Percentiles rank a stretch among this genome's conserved stretches.
These are phyloP conservation scores for Trametes sanguinea DNA, from an alignment of 768 basidiomycete genomes.

Conservation along the genomic window DNA sequence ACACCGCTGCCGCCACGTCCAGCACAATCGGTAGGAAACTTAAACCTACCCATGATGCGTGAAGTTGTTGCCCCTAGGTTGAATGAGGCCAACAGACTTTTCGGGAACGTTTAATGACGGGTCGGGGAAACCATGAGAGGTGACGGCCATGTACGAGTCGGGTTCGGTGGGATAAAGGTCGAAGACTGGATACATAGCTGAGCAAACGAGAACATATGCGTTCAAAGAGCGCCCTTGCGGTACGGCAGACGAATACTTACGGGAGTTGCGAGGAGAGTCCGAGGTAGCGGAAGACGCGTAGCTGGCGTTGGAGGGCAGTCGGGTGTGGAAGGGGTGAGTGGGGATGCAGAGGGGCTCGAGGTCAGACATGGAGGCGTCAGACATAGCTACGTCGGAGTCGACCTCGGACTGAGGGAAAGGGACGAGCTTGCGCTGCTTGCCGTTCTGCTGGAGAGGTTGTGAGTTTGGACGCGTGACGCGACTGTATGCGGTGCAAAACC, in stretches of 20 bases:
- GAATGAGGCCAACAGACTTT: conserved; percentile 60
- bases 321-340: conserved; percentile 55
- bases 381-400: conserved; percentile 74
- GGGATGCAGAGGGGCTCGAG: conserved; percentile 54
- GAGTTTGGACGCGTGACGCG: conserved; percentile 26
- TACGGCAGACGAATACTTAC: conserved; percentile 22
- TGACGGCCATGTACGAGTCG: conserved; percentile 48
- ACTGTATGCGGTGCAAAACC: conserved; percentile 17
- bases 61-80: conserved; percentile 56
- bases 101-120: conserved; percentile 42
- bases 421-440: conserved; percentile 73
- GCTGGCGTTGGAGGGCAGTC: conserved; percentile 67
- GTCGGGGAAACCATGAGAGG: conserved; percentile 39
- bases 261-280: conserved; percentile 29
- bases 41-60: conserved; percentile 71
- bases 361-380: conserved; percentile 52
- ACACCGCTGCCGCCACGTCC: neutral
- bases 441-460: conserved; percentile 39
- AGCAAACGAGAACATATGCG: conserved; percentile 2
- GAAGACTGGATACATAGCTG: conserved; percentile 59
- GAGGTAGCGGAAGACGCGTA: conserved; percentile 41
- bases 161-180: conserved; percentile 59
- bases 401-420: conserved; percentile 67
- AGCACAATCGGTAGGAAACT: neutral
- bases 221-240: neutral